These are phyloP conservation scores for Kwoniella heveanensis DNA, from an alignment of 768 basidiomycete genomes.

Conservation along the genomic window DNA sequence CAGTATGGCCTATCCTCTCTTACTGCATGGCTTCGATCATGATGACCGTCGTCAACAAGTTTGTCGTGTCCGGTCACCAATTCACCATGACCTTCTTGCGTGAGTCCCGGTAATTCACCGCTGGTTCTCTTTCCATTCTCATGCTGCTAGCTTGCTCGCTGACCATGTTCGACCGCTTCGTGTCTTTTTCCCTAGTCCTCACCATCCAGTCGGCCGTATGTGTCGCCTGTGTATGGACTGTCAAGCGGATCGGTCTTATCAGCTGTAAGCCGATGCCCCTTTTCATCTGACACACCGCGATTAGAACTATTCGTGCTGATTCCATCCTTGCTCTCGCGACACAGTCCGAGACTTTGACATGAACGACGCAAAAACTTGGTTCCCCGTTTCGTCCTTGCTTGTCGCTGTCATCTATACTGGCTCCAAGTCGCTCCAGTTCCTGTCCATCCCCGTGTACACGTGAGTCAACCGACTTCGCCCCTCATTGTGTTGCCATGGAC, in stretches of 20 bases:
- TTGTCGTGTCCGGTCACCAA: conserved; percentile 85
- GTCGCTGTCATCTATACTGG: conserved; percentile 97
- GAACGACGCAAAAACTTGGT: conserved; percentile 87
- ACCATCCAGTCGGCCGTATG: conserved; percentile 90
- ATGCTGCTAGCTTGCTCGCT: neutral
- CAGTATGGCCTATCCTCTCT: conserved; percentile 78
- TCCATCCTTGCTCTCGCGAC: neutral
- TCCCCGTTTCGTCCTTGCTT: conserved; percentile 87
- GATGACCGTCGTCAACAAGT: conserved; percentile 99
- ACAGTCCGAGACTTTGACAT: conserved; percentile 73
- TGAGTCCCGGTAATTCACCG: conserved; percentile 25
- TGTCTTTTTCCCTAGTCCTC: conserved; percentile 59
- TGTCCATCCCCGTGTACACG: conserved; percentile 96
- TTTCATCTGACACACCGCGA: too few relatives aligned
- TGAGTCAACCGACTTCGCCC: conserved; percentile 5
- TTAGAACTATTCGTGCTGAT: too few relatives aligned
- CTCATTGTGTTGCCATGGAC: neutral
- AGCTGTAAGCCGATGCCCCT: conserved; percentile 25
- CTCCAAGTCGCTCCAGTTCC: conserved; percentile 96
- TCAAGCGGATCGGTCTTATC: conserved; percentile 68
- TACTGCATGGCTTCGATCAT: conserved; percentile 91
- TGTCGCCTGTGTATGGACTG: conserved; percentile 69
- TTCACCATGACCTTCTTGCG: conserved; percentile 96
- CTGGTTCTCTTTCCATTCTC: neutral
- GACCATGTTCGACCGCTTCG: too few relatives aligned